Percentiles rank a stretch among this genome's conserved stretches.
phyloP scores from a whole-genome alignment of 2,329 filamentous ascomycete genomes.

The Neonectria punicea region DNA sequence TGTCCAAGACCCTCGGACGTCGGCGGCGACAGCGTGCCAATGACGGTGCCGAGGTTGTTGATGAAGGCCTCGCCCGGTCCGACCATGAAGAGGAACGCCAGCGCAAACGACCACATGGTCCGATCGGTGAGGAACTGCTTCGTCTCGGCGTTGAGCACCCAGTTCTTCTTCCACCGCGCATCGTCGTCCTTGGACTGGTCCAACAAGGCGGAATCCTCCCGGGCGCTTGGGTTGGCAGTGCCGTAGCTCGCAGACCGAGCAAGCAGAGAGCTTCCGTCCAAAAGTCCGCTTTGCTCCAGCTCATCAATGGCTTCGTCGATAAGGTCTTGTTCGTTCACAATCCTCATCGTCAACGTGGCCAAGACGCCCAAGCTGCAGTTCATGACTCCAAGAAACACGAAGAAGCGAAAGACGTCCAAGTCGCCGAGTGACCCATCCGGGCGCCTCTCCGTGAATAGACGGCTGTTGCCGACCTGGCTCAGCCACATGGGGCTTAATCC shows the following conservation, averaged over 20 bases:
- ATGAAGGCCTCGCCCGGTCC: constrained; percentile 98
- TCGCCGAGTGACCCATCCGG: constrained; percentile 72
- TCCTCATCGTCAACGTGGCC: constrained; percentile 77
- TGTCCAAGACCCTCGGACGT: constrained; percentile 52
- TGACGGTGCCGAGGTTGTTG: constrained; percentile 95
- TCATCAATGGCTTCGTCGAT: constrained; percentile 93
- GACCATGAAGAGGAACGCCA: constrained; percentile 91
- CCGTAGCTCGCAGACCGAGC: constrained; percentile 70
- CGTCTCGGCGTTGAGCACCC: constrained; percentile 92
- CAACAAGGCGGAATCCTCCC: constrained; percentile 55
- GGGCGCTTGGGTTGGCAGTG: constrained; percentile 58
- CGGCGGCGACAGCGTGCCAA: constrained; percentile 81
- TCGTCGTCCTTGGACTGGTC: constrained; percentile 57
- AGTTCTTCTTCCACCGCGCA: constrained; percentile 80
- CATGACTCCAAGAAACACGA: constrained; percentile 83
- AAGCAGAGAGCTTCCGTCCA: constrained; percentile 81
- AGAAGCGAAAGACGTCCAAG: constrained; percentile 84
- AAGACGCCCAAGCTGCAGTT: constrained; percentile 76
- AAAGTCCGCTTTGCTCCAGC: constrained; percentile 85
- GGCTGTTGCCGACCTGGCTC: constrained; percentile 86
- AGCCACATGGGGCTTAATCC: constrained; percentile 96
- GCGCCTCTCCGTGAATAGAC: constrained; percentile 76
- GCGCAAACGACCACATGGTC: constrained; percentile 95
- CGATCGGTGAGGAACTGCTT: constrained; percentile 83
- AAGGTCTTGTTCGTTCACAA: constrained; percentile 86